Evolutionary conservation across 208 protist genomes (phyloP), one percentile per base, ranked within the genome.

Genomic region (Tritrichomonas musculus): DNA sequence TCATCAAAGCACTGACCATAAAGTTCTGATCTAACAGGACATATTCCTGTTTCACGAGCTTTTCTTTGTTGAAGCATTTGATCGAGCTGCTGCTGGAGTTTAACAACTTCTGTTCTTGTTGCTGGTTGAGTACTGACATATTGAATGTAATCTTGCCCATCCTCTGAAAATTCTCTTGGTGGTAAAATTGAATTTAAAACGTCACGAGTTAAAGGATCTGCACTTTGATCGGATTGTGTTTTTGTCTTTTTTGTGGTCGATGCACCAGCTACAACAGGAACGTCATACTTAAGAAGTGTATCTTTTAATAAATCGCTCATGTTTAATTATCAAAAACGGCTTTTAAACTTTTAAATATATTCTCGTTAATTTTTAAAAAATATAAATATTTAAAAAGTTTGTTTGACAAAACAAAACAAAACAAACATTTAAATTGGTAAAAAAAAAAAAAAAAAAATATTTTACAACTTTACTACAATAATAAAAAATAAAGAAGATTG

Each of bases 1-100:
- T 97, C 97, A 92, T 97, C 97, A 94, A 99, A 99, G 30, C 97
- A 95, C 93, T 99, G 98, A 13, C 96, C 72, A 94, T 99, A 99
- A 13, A 99, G 95, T 94, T 98, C 97, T 84, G 98, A 97, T 25
- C 98, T 96, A 39, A 99, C 97, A 13, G 97, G 97, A 95, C 98
- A 99, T 80, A 99, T 96, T 20, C 98, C 98, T 22, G 94, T 97
- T n/a, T 98, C 97, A 27, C 97, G 95, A 14, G 98, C 98, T 72
- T 98, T 96, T 27, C 98, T 96, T 84, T 96, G 94, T 77, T 96
- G 95, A 30, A 99, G 95, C 30, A 95, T 94, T 92, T 96, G 55
- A 82, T 98, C 96, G 30, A 99, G 95, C 53, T 96, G 94, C 65
- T 98, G 97, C 94, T 99, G 97, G 22, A 97, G 77, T 88, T 96